Base-by-base conservation (phyloP, 2,329 filamentous ascomycete species). In the Thelonectria blattea region DNA sequence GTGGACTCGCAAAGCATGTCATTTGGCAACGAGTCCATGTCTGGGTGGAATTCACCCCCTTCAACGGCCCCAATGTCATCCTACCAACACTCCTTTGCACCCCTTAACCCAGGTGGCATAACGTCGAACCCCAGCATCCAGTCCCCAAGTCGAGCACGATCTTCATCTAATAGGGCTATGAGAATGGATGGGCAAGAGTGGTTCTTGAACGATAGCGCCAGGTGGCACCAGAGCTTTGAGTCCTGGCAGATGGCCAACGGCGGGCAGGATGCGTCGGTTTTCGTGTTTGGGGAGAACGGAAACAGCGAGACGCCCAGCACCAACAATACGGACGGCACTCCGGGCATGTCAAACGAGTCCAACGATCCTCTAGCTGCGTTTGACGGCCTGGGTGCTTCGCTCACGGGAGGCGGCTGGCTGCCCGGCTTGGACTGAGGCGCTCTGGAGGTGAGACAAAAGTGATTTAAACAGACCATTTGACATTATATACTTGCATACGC, bases 181-280 rank as follows among this genome's bases (percentile, higher is more conserved):
- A 73, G 74, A 6, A 74, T 86, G 46, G 83, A 85, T 61, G 80
- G 80, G 9, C 80, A 83, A 61, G 82, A 86, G 41, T 87, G 83
- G 82, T 84, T 85, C 65, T 71, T 87, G 18, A 85, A 80, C 54
- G 85, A 87, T 60, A 80, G 84, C 17, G 83, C 81, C 24, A 83
- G 79, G 61, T 86, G 84, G 83, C 83, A 86, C 59, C 82, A 85
- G 56, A 81, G 84, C 61, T 87, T 86, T 66, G 80, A 85, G 56
- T 73, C 78, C 3, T 87, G 84, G 84, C 80, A 78, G 34, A 71
- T 80, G 55, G 71, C 74, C 27, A 69, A 66, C 55, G 58, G 62
- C 27, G 66, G 65, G 3, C 62, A 73, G 37, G 63, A 68, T 22
- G 68, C 61, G 10, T 65, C 67, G 12, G 62, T 73, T 8, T 76